Evolutionary conservation across 805 yeast genomes (phyloP), one percentile per base, ranked within the genome.

Genomic region (Naumovozyma dairenensis): DNA sequence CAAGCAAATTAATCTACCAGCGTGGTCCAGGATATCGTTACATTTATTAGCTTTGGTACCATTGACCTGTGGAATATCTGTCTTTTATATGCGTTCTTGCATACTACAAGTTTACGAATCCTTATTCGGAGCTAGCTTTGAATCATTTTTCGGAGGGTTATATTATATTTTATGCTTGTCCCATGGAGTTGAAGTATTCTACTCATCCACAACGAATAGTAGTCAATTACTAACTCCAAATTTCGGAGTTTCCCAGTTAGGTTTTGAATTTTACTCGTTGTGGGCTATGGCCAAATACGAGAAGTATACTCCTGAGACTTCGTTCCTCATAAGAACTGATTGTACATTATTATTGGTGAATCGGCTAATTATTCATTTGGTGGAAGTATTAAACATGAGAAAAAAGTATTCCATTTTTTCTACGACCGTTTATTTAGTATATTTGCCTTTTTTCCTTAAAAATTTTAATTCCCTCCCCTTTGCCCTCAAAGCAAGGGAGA

Each of bases 381-480:
- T 83, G 22, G 83, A 79, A 2, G 43, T 80, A 30, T 49, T 74
- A 22, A 66, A 74, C 42, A 44, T 59, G 21, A 70, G 73, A 42
- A 59, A 63, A 36, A 77, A 70, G 50, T 62, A 86, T 31, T 62
- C 85, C 33, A 58, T 80, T 2, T 76, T 84, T 0, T 78, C 84
- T 36, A 54, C 81, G 2, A 35, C 70, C 1, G 45, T 62, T 4
- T 71, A 79, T 28, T 49, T 81, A 3, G 2, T 15, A 9, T 33
- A 17, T 25, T 19, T 46, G 62, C 5, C 55, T 60, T 29, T 66
- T 80, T 45, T 92, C 89, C 9, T 50, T 66, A 6, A 65, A 71
- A 4, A 69, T 79, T 20, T 20, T 20, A 20, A 20, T 10, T 10
- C 7, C 7, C 7, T 20, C 10, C 22, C 22, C 7, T 24, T 10